Evolutionary conservation across 345 rosid species (phyloP), one percentile per base, ranked within the genome.

Genomic region (Euphorbia lathyris): DNA sequence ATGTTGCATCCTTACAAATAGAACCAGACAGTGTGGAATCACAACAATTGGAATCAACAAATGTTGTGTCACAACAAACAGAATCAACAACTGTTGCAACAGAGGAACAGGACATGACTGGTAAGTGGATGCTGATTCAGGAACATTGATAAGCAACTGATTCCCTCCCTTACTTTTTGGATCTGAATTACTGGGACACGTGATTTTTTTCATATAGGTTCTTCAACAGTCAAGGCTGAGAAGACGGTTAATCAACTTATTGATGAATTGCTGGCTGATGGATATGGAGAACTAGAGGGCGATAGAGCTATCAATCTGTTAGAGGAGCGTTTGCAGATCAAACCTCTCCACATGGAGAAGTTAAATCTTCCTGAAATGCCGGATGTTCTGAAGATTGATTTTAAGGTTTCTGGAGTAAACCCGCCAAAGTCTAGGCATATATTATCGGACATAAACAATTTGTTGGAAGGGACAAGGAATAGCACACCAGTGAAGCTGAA

Each of bases 291-390:
- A 52, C 85, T 86, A 34, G 91, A 81, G 69, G 90, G 86, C 68
- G 94, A 84, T 74, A 86, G 80, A 30, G 83, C 86, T 5, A 38
- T 83, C 63, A 79, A 47, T 72, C 82, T 88, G 69, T 75, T 92
- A 63, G 83, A 81, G 71, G 86, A 86, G 63, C 76, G 27, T 27
- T 82, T 95, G 83, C 85, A 86, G 77, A 80, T 92, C 63, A 83
- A 86, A 78, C 78, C 93, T 65, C 65, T 83, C 77, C 70, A 72
- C 67, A 38, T 82, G 23, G 79, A 83, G 68, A 78, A 80, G 50
- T 59, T 92, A 63, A 43, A 77, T 76, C 82, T 92, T 58, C 92
- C 96, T 71, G 87, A 86, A 27, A 66, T 85, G 76, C 82, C 69
- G 72, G 85, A 80, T 71, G 74, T 85, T 56, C 83, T 64, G 63